These are phyloP conservation scores for Beta macrorhiza DNA, from an alignment of 179 eudicot genomes.

Conservation along the genomic window DNA sequence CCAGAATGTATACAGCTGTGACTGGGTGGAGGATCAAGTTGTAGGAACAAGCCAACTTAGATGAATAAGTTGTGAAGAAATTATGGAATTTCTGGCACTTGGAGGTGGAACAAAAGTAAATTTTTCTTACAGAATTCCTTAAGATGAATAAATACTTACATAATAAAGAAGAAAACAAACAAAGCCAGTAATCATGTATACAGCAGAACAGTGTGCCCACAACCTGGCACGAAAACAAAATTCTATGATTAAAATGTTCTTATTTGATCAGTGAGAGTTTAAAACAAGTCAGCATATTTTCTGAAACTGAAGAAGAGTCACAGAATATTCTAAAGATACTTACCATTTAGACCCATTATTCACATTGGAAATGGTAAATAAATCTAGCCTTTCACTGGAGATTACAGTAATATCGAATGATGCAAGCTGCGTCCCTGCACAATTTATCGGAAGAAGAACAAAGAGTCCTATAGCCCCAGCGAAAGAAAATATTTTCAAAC, in stretches of 20 bases:
- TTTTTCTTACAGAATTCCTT: background rate
- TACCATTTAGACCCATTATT: constrained; percentile 81
- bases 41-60: background rate
- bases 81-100: background rate
- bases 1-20: background rate
- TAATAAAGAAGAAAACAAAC: constrained; percentile 83
- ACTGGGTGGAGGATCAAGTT: background rate
- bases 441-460: constrained; percentile 83
- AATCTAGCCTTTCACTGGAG: constrained; percentile 64
- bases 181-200: constrained; percentile 69
- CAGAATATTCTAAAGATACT: constrained; percentile 12
- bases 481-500: constrained; percentile 63
- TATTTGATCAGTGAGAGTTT: constrained; percentile 1
- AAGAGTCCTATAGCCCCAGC: constrained; percentile 72
- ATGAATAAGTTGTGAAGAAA: background rate
- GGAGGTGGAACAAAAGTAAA: background rate
- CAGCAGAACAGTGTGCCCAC: constrained; percentile 84
- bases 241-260: constrained; percentile 1
- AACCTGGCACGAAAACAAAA: constrained; percentile 57
- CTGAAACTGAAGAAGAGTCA: background rate
- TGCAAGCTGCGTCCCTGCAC: constrained; percentile 64
- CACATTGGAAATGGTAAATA: constrained; percentile 88
- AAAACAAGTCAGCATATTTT: background rate
- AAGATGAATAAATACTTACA: constrained; percentile 48
- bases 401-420: constrained; percentile 55